Evolutionary conservation across 2,329 filamentous ascomycete genomes (phyloP).

Genomic region (Sclerotiophoma versabilis): DNA sequence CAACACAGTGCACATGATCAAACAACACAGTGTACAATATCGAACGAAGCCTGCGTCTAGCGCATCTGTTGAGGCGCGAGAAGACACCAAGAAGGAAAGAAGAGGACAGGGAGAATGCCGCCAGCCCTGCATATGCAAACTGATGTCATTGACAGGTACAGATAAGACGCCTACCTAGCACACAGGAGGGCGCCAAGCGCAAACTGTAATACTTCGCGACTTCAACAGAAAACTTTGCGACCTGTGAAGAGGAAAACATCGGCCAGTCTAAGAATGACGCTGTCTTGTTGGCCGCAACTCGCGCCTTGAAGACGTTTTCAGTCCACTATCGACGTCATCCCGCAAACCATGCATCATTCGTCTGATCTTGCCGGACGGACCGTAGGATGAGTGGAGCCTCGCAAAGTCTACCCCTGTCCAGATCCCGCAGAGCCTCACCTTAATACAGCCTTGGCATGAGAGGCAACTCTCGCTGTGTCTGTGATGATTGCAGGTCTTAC

Average conservation of each 20-base stretch:
- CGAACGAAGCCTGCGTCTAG: no score
- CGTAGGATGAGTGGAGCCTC: slow-evolving; percentile 4
- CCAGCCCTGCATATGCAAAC: slow-evolving; percentile 1
- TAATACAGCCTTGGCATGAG: slow-evolving; percentile 6
- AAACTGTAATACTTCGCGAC: slow-evolving; percentile 2
- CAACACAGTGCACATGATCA: not conserved
- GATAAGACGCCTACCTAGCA: not conserved
- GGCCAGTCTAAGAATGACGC: slow-evolving; percentile 5
- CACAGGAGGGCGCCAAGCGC: slow-evolving; percentile 6
- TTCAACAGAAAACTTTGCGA: slow-evolving; percentile 16
- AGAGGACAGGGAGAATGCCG: not conserved
- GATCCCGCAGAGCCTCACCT: slow-evolving; percentile 23
- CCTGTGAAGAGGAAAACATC: not conserved
- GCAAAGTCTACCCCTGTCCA: slow-evolving; percentile 11
- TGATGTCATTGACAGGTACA: slow-evolving; percentile 11
- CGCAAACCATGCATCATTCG: slow-evolving; percentile 13
- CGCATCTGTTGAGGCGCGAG: not conserved
- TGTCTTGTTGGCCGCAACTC: not conserved
- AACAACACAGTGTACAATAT: no score
- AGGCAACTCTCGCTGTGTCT: not conserved
- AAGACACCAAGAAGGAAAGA: slow-evolving; percentile 1
- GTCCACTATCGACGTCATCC: slow-evolving; percentile 16
- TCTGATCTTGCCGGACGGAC: slow-evolving; percentile 17
- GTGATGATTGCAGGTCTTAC: not conserved
- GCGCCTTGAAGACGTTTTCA: not conserved